phyloP scores from a whole-genome alignment of 768 basidiomycete species.

The Mycena indigotica region DNA sequence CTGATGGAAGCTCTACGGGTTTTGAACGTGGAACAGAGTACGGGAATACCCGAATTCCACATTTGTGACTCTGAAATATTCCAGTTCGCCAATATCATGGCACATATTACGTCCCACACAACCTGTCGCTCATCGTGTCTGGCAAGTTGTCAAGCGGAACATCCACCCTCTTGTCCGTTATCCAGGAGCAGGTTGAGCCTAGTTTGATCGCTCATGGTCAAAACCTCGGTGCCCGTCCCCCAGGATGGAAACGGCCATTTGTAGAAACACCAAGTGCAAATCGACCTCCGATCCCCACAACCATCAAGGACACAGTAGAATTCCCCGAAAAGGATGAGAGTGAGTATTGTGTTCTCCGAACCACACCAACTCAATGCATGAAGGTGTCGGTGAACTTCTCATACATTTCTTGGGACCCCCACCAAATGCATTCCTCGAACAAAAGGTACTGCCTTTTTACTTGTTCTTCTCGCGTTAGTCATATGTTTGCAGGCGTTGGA shows the following conservation, averaged over 20 bases:
- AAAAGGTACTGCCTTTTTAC: conserved; percentile 50
- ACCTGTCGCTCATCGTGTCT: conserved; percentile 83
- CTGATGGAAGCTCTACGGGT: conserved; percentile 89
- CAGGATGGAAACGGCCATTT: conserved; percentile 92
- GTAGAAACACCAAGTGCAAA: conserved; percentile 79
- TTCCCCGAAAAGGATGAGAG: conserved; percentile 98
- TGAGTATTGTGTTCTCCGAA: conserved; percentile 25
- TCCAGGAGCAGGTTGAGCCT: conserved; percentile 85
- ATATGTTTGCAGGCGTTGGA: conserved; percentile 66
- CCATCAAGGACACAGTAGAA: conserved; percentile 69
- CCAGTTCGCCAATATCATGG: conserved; percentile 88
- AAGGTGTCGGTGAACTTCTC: conserved; percentile 77
- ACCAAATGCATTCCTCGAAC: conserved; percentile 67
- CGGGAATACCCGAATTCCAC: conserved; percentile 18
- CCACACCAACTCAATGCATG: not conserved
- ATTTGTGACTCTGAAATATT: conserved; percentile 3
- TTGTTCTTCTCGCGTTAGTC: conserved; percentile 2
- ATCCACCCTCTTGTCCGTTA: conserved; percentile 71
- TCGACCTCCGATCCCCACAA: conserved; percentile 52
- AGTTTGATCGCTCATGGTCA: conserved; percentile 75
- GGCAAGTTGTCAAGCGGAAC: conserved; percentile 85
- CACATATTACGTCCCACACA: conserved; percentile 92
- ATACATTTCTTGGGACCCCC: conserved; percentile 81
- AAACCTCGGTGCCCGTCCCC: conserved; percentile 66
- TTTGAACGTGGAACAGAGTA: conserved; percentile 88